These are phyloP conservation scores for Tuber umbilicatum DNA, from an alignment of 495 filamentous ascomycete genomes.

Conservation along the genomic window DNA sequence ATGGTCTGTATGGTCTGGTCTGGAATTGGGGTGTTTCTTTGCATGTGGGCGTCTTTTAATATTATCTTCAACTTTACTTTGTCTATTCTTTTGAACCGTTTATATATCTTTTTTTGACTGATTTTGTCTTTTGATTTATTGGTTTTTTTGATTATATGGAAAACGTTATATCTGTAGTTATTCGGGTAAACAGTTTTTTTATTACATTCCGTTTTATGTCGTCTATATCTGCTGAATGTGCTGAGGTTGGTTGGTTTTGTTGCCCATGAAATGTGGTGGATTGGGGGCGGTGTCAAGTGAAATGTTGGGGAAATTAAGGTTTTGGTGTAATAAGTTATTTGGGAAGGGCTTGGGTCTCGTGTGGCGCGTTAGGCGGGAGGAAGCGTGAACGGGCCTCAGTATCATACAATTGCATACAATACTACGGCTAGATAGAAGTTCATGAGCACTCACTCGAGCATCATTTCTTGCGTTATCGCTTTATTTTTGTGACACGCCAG, in stretches of 20 bases:
- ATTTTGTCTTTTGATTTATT: background rate
- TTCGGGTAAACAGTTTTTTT: background rate
- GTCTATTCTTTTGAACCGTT: background rate
- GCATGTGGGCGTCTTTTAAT: background rate
- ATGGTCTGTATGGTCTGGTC: background rate
- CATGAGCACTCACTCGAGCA: background rate
- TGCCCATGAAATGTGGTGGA: background rate
- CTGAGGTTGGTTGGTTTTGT: background rate
- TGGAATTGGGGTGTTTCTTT: background rate
- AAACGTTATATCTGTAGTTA: background rate
- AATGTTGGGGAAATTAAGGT: background rate
- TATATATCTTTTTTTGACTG: background rate
- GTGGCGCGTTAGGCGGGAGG: background rate
- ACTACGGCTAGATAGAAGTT: background rate
- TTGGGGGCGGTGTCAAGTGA: background rate
- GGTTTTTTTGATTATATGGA: background rate
- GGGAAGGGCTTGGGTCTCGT: background rate
- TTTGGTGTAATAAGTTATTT: background rate
- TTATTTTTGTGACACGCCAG: too few relatives aligned
- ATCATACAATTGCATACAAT: too few relatives aligned
- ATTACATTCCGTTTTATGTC: background rate
- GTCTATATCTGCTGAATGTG: background rate
- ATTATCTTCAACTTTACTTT: conserved; percentile 2
- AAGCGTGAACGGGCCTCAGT: background rate
- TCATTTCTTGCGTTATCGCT: too few relatives aligned